Evolutionary conservation across 2,329 filamentous ascomycete species (phyloP), one percentile per base, ranked within the genome.

Genomic region (Colletotrichum endophyticum): DNA sequence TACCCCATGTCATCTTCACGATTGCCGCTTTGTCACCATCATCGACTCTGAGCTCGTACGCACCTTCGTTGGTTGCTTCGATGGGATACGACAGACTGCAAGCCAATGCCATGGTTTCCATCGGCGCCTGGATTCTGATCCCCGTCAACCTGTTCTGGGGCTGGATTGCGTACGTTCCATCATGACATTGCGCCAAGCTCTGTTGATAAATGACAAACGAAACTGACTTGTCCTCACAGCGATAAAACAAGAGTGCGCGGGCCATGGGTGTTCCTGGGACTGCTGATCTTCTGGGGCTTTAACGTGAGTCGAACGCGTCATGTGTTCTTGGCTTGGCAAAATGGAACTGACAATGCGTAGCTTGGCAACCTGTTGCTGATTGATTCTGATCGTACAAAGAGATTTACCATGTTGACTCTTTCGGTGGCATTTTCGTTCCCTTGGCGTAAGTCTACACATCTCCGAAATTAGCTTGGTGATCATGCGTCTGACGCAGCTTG

Each of bases 51-150:
- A 76, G 77, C 27, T 78, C 82, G 1, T 84, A 84, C 56, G 82
- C 81, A 0, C 83, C 83, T 2, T 79, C 81, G 8, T 77, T 85
- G 8, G 84, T 86, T 5, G 78, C 75, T 15, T 82, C 82, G 0
- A 85, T 85, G 66, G 84, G 85, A 1, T 86, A 82, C 61, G 82
- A 81, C 63, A 77, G 81, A 19, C 81, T 86, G n/a, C 79, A 79
- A 68, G 80, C 83, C 19, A 84, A 84, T 59, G 83, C 83, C 30
- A 82, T 86, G 77, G 79, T 82, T 2, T 84, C 84, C 0, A 83
- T 86, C 25, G 84, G 85, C 8, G 77, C 79, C 1, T 86, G 84
- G 84, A 77, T 82, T 8, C 62, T 85, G 22, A 72, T 86, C 3
- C 28, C 84, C 1, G 78, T 80, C 25, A 86, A 84, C 59, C 27